Base-by-base conservation (phyloP, 208 protist species). In the Crithidia bombi region DNA sequence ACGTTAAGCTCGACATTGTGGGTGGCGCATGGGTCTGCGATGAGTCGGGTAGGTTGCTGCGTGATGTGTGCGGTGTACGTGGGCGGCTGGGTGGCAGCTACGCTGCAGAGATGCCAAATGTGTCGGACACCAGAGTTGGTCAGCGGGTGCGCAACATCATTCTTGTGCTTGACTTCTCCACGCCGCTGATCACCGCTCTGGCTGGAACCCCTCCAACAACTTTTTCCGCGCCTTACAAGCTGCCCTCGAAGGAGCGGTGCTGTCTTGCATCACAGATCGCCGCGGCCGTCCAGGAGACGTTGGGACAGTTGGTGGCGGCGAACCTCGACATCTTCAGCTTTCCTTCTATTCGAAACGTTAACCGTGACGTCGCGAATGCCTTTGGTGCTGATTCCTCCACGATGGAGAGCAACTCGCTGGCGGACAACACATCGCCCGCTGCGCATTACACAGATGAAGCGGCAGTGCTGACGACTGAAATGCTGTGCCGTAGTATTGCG, bases 241-340 rank as follows among this genome's bases (percentile, higher is more conserved):
- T 15, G 30, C 17, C 21, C 44, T 25, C 44, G 0, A 21, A 26
- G 26, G 1, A 43, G 35, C 39, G 32, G 19, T 0, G 32, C 19
- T 14, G 35, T n/a, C 17, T 65, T 5, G 28, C 39, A 23, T 38
- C 49, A n/a, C 79, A 88, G 47, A n/a, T 93, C 0, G 81, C 79
- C n/a, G 46, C 25, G 5, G 70, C 73, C 0, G 61, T 86, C 14
- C 61, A 81, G 39, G 67, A 65, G 3, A 72, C 83, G 12, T 57
- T 93, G 12, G 74, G 59, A 14, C 78, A 62, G 2, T 70, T 91
- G 19, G 85, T 73, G 2, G 59, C 75, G 5, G 59, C 80, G 23
- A 85, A 93, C 56, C 46, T 71, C 5, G 85, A 93, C 30, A 66
- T 69, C 36, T 93, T 87, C 65, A 65, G 33, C 64, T 36, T 83